Percentiles rank a stretch among this genome's conserved stretches.
phyloP scores from a whole-genome alignment of 495 filamentous ascomycete species.

The Aspergillus heteromorphus region DNA sequence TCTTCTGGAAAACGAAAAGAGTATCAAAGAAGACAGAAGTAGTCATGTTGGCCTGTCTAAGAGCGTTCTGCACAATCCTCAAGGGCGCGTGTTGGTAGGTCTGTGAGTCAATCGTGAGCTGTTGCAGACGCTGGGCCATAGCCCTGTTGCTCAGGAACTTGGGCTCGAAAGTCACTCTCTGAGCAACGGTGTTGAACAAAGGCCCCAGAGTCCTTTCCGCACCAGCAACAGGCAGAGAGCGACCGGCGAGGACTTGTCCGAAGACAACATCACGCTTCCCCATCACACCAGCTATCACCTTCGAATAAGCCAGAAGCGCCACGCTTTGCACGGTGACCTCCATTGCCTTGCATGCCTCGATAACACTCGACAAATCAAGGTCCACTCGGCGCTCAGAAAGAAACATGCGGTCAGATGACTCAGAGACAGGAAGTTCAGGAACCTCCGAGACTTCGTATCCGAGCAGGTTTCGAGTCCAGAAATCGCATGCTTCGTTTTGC shows the following conservation, averaged over 20 bases:
- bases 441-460: conserved; percentile 22
- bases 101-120: conserved; percentile 65
- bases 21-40: conserved; percentile 62
- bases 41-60: conserved; percentile 20
- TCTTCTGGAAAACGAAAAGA: conserved; percentile 77
- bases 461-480: conserved; percentile 35
- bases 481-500: conserved; percentile 24
- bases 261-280: conserved; percentile 65
- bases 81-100: conserved; percentile 44
- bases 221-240: conserved; percentile 57
- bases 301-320: conserved; percentile 62
- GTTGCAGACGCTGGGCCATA: conserved; percentile 37
- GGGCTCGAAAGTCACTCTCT: conserved; percentile 34
- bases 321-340: conserved; percentile 72
- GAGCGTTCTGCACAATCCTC: conserved; percentile 19
- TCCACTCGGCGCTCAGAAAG: conserved; percentile 27
- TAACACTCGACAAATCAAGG: conserved; percentile 34
- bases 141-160: conserved; percentile 44
- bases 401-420: conserved; percentile 20
- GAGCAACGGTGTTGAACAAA: conserved; percentile 84
- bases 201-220: conserved; percentile 73
- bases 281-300: conserved; percentile 56
- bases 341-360: conserved; percentile 46
- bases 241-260: conserved; percentile 66
- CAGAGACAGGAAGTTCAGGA: conserved; percentile 7